A percentile compares a stretch with the other conserved stretches of the same genome.
These are phyloP conservation scores for Cucurbita ficifolia DNA, from an alignment of 306 rosid species.

Conservation along the genomic window DNA sequence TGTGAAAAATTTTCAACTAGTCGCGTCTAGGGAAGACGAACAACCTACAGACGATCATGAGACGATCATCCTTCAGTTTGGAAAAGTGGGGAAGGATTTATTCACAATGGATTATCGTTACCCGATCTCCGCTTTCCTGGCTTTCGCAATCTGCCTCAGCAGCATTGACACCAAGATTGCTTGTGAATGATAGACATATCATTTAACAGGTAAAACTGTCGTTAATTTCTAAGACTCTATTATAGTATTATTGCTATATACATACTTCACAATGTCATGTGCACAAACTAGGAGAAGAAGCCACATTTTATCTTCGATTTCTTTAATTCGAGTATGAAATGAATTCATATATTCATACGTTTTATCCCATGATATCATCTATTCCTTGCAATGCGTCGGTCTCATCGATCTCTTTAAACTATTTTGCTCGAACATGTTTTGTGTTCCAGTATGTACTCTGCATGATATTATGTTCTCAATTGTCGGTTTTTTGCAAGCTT, in stretches of 20 bases:
- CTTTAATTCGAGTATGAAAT: not conserved
- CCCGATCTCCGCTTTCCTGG: constrained; percentile 69
- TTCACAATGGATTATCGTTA: constrained; percentile 66
- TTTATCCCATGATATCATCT: not conserved
- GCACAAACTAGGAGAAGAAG: not conserved
- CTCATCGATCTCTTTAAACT: not conserved
- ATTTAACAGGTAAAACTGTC: not conserved
- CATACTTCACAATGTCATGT: not conserved
- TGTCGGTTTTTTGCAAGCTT: not conserved
- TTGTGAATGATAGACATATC: constrained; percentile 37
- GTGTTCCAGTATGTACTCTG: not conserved
- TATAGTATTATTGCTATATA: not conserved
- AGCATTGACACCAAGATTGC: constrained; percentile 75
- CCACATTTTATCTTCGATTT: not conserved
- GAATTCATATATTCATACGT: not conserved
- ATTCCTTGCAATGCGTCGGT: not conserved
- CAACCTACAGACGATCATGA: constrained; percentile 48
- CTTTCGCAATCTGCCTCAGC: constrained; percentile 74
- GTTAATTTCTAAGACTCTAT: not conserved
- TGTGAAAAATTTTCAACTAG: constrained; percentile 64
- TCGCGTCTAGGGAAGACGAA: constrained; percentile 48
- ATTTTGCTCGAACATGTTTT: not conserved
- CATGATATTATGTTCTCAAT: not conserved
- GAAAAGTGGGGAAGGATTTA: constrained; percentile 62
- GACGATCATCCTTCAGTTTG: constrained; percentile 58